Evolutionary conservation across 345 rosid genomes (phyloP), one percentile per base, ranked within the genome.

Genomic region (Linum tenue): DNA sequence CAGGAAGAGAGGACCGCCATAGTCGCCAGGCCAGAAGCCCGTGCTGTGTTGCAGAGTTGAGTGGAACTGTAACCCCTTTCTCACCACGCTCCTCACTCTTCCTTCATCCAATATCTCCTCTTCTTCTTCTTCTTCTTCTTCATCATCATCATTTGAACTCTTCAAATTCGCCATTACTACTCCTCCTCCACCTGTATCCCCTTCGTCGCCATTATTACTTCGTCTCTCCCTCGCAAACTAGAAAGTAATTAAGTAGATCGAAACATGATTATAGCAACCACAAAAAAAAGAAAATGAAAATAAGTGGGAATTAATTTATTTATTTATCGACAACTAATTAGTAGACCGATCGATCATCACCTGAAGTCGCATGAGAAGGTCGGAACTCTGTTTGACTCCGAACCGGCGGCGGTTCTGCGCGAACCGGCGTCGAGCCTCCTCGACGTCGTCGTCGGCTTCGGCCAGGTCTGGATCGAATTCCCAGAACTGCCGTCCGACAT

Each of bases 1-100:
- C 60, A 89, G 92, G 67, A 89, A 89, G 55, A 89, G 59, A 68
- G 96, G 92, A 4, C 92, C 96, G n/a, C 87, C 96, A 58, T 83
- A 89, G 62, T 89, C 96, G 53, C 80, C 84, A 9, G 96, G 89
- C 96, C 91, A 85, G 64, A 86, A 86, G 0, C 96, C 96, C 79
- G 84, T 87, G 10, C 81, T 72, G 2, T 79, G 37, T 68, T 85
- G 96, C 35, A 86, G 66, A 40, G 70, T 77, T 39, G 86, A 81
- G 76, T 81, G 81, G 75, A 77, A 86, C 50, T 78, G 76, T 58
- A 89, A 39, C 12, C 81, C 82, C 56, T 62, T 81, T 67, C 72
- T 78, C 69, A 89, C 68, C 70, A 74, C 81, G 60, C 60, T 68
- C 63, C 80, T 72, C 59, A 73, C 76, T 5, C 55, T 56, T 63